These are phyloP conservation scores for Boletus sp. DNA, from an alignment of 768 basidiomycete genomes.

Conservation along the genomic window DNA sequence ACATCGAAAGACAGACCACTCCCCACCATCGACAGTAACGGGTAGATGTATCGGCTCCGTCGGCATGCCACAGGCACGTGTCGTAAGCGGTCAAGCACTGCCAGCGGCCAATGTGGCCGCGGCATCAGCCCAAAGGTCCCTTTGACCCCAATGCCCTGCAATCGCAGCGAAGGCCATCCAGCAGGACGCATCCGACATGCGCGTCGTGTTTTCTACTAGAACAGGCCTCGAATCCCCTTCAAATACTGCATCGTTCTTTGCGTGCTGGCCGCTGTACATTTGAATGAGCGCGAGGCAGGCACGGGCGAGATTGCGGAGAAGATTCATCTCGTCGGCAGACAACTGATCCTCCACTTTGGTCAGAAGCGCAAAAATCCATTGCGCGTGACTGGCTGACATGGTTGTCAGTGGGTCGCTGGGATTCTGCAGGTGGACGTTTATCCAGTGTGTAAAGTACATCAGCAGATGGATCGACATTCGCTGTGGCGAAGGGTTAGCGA, in stretches of 20 bases:
- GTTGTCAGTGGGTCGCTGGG: conserved; percentile 35
- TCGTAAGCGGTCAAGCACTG: conserved; percentile 8
- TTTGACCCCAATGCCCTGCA: conserved; percentile 72
- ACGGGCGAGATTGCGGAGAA: conserved; percentile 73
- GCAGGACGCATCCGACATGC: conserved; percentile 49
- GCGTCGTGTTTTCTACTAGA: conserved; percentile 20
- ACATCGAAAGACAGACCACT: conserved; percentile 4
- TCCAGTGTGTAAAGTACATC: conserved; percentile 85
- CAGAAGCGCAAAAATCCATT: conserved; percentile 79
- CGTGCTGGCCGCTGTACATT: conserved; percentile 19
- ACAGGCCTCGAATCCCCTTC: not conserved
- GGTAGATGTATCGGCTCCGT: not conserved
- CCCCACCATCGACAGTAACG: not conserved
- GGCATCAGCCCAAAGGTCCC: conserved; percentile 78
- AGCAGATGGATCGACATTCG: conserved; percentile 69
- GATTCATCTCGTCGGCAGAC: conserved; percentile 72
- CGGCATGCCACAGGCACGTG: not conserved
- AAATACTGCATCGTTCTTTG: conserved; percentile 10
- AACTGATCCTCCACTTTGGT: conserved; percentile 66
- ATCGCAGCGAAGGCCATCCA: conserved; percentile 74
- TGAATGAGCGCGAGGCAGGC: conserved; percentile 60
- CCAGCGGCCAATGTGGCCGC: conserved; percentile 44
- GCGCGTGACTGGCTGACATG: conserved; percentile 58
- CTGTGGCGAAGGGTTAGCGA: conserved; percentile 36
- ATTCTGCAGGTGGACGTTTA: conserved; percentile 57